These are phyloP conservation scores for Middelhovenomyces tepae DNA, from an alignment of 805 yeast species.

Conservation along the genomic window DNA sequence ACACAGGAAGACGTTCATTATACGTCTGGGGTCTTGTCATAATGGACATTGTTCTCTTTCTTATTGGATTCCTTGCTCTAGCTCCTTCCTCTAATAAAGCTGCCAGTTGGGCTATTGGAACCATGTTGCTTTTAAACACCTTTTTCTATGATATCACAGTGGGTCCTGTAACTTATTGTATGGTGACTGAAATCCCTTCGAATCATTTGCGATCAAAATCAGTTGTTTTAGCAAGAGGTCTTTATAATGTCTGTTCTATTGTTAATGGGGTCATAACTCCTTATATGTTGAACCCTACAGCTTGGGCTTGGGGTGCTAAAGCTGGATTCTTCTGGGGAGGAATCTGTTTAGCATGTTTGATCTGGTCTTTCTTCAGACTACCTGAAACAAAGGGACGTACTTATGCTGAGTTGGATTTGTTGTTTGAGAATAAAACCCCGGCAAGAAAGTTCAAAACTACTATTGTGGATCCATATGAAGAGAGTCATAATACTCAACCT, in stretches of 20 bases:
- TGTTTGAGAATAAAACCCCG: constrained; percentile 29
- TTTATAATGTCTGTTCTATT: constrained; percentile 26
- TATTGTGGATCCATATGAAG: constrained; percentile 11
- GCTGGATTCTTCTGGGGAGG: constrained; percentile 42
- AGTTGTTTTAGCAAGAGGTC: constrained; percentile 34
- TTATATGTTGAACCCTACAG: constrained; percentile 38
- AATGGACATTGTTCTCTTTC: constrained; percentile 7
- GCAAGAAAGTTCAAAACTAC: constrained; percentile 22
- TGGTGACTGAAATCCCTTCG: constrained; percentile 37
- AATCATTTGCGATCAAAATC: constrained; percentile 36
- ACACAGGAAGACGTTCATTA: constrained; percentile 18
- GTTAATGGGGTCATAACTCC: constrained; percentile 28
- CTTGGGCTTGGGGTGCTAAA: constrained; percentile 39
- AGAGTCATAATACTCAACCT: too few relatives aligned
- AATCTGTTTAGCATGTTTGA: constrained; percentile 22
- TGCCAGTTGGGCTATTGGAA: constrained; percentile 12
- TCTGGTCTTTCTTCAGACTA: constrained; percentile 40
- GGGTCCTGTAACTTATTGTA: constrained; percentile 28
- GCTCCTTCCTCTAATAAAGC: constrained; percentile 14
- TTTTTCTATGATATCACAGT: constrained; percentile 6
- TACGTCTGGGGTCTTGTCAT: constrained; percentile 12
- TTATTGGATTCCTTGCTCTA: constrained; percentile 13
- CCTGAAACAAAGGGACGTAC: constrained; percentile 52
- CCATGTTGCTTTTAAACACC: constrained; percentile 6
- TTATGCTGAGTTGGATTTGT: constrained; percentile 45